Evolutionary conservation across 176 grass and related monocot species (phyloP).

Genomic region (Aegilops umbellulata): DNA sequence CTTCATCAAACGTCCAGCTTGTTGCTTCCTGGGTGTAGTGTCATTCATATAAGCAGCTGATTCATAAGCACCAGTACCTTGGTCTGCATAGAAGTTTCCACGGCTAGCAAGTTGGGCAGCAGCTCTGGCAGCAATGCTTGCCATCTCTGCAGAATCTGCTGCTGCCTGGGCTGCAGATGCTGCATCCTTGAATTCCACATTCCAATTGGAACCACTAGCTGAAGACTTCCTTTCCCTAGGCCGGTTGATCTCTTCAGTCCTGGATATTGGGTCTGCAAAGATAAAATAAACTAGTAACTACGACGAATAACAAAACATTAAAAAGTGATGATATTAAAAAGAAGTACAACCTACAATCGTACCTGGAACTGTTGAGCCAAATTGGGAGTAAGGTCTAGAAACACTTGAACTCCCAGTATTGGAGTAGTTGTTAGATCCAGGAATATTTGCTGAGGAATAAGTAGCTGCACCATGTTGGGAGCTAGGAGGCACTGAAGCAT

Average conservation of each 20-base stretch:
- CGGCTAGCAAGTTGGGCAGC: constrained; percentile 86
- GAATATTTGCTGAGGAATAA: constrained; percentile 32
- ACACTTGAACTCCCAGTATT: constrained; percentile 28
- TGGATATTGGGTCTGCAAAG: constrained; percentile 31
- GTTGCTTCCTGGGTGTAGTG: constrained; percentile 36
- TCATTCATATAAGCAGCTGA: constrained; percentile 23
- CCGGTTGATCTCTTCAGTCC: constrained; percentile 36
- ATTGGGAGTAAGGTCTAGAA: constrained; percentile 37
- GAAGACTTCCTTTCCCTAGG: constrained; percentile 52
- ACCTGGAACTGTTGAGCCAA: constrained; percentile 34
- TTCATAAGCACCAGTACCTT: constrained; percentile 37
- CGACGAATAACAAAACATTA: constrained; percentile 12
- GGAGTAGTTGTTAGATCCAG: constrained; percentile 26
- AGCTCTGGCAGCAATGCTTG: constrained; percentile 90
- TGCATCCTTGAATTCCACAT: constrained; percentile 90
- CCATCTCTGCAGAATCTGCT: constrained; percentile 86
- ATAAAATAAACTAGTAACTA: constrained; percentile 8
- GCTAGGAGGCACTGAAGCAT: constrained; percentile 34
- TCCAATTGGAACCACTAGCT: constrained; percentile 50
- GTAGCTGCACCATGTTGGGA: constrained; percentile 26
- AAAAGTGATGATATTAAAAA: constrained; percentile 12
- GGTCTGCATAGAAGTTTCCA: constrained; percentile 51
- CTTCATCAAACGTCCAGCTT: neutral
- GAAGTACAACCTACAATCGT: neutral
- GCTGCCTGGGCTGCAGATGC: constrained; percentile 88